phyloP scores from a whole-genome alignment of 2,329 filamentous ascomycete species.

The Ceratocystis harringtonii region DNA sequence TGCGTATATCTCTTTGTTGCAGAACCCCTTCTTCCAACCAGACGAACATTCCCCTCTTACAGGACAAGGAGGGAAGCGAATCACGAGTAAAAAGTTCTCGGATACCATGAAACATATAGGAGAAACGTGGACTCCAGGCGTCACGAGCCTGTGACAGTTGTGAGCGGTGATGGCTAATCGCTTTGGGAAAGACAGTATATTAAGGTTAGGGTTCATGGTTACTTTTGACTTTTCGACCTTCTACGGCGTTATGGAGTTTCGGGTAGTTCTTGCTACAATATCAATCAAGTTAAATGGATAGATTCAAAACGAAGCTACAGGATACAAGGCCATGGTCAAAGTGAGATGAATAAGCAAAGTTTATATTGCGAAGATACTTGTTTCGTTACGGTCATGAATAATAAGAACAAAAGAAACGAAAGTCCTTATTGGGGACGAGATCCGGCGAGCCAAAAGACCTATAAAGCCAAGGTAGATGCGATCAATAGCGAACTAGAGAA shows the following conservation, averaged over 20 bases:
- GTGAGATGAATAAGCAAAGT: not conserved
- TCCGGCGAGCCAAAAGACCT: not conserved
- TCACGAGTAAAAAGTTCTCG: slow-evolving; percentile 66
- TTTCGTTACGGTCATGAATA: slow-evolving; percentile 7
- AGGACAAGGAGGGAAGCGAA: slow-evolving; percentile 47
- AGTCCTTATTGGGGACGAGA: not conserved
- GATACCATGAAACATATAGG: slow-evolving; percentile 76
- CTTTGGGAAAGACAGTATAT: not conserved
- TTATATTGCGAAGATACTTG: slow-evolving; percentile 2
- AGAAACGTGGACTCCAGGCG: slow-evolving; percentile 65
- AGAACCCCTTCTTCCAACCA: slow-evolving; percentile 90
- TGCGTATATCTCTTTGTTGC: slow-evolving; percentile 75
- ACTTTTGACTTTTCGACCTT: slow-evolving; percentile 18
- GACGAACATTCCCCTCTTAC: slow-evolving; percentile 58
- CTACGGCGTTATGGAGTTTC: slow-evolving; percentile 20
- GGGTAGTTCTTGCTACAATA: not conserved
- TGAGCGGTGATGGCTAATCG: not conserved
- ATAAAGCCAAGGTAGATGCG: not conserved
- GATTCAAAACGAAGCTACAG: not conserved
- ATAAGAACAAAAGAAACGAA: not conserved
- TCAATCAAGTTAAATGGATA: not conserved
- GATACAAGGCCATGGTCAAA: not conserved
- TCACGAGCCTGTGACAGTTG: slow-evolving; percentile 38
- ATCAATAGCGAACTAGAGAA: not conserved
- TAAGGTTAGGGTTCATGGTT: slow-evolving; percentile 12